These are phyloP conservation scores for Fusarium praegraminearum DNA, from an alignment of 2,329 filamentous ascomycete species.

Conservation along the genomic window DNA sequence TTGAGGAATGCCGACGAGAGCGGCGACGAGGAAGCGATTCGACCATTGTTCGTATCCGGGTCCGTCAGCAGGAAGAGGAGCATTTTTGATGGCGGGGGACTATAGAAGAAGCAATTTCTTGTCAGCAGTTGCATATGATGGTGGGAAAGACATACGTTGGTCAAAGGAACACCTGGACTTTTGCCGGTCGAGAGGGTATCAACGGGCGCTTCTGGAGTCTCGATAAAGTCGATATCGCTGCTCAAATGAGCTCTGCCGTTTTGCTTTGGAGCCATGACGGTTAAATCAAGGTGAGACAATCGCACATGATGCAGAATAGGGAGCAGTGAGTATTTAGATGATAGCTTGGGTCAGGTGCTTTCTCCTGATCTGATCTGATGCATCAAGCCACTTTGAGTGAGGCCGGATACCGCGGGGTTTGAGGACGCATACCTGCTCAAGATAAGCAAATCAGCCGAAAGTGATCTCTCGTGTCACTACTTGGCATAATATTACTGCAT, in stretches of 20 bases:
- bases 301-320: not conserved
- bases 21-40: constrained; percentile 76
- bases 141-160: constrained; percentile 18
- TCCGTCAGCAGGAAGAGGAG: constrained; percentile 87
- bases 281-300: not conserved
- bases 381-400: constrained; percentile 36
- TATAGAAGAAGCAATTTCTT: constrained; percentile 53
- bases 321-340: not conserved
- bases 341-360: not conserved
- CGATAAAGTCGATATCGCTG: constrained; percentile 42
- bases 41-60: constrained; percentile 86
- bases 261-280: constrained; percentile 32
- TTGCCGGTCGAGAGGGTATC: constrained; percentile 33
- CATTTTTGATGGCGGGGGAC: constrained; percentile 92
- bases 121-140: not conserved
- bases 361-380: constrained; percentile 5
- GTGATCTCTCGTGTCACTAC: not conserved
- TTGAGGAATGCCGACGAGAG: constrained; percentile 76
- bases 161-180: constrained; percentile 34
- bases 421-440: constrained; percentile 16
- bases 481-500: not conserved
- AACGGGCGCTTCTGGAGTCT: constrained; percentile 33
- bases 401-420: constrained; percentile 32
- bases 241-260: constrained; percentile 41
- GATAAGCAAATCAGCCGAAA: not conserved